Evolutionary conservation across 2,329 filamentous ascomycete genomes (phyloP).

Genomic region (Aspergillus fumigatus): DNA sequence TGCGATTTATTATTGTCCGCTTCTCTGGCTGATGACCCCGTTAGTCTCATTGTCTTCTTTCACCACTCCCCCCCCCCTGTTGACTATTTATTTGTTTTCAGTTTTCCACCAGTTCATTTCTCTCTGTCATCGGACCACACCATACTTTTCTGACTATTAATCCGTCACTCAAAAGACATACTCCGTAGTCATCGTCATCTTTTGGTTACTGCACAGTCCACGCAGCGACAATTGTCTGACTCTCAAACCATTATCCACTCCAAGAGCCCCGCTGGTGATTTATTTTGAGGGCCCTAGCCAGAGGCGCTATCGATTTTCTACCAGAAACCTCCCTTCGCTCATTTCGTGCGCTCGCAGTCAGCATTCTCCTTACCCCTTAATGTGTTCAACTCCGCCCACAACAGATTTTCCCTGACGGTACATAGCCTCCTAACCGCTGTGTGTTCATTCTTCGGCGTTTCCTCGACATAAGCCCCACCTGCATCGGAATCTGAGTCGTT

Average conservation of each 20-base stretch:
- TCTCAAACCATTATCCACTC: not conserved
- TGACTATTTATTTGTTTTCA: not conserved
- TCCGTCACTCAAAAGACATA: not conserved
- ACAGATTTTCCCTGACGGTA: slow-evolving; percentile 1
- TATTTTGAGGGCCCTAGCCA: slow-evolving; percentile 9
- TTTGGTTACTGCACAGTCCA: not conserved
- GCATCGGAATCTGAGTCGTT: slow-evolving; percentile 12
- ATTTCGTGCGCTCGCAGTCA: slow-evolving; percentile 9
- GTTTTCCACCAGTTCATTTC: not conserved
- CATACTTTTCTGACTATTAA: not conserved
- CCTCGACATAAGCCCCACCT: slow-evolving; percentile 12
- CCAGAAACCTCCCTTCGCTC: slow-evolving; percentile 12
- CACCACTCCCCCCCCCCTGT: not conserved
- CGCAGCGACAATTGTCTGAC: not conserved
- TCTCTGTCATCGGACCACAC: slow-evolving; percentile 4
- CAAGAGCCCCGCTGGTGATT: slow-evolving; percentile 7
- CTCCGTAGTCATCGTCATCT: slow-evolving; percentile 7
- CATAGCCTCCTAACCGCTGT: slow-evolving; percentile 5
- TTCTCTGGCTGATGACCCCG: not conserved
- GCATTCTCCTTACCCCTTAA: slow-evolving; percentile 11
- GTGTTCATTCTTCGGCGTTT: slow-evolving; percentile 11
- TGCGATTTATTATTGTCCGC: not conserved
- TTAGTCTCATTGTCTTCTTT: not conserved
- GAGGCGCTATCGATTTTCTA: slow-evolving; percentile 6
- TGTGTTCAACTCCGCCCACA: slow-evolving; percentile 6